Percentiles rank a stretch among this genome's conserved stretches.
phyloP scores from a whole-genome alignment of 345 rosid genomes.

The Ricinus communis region DNA sequence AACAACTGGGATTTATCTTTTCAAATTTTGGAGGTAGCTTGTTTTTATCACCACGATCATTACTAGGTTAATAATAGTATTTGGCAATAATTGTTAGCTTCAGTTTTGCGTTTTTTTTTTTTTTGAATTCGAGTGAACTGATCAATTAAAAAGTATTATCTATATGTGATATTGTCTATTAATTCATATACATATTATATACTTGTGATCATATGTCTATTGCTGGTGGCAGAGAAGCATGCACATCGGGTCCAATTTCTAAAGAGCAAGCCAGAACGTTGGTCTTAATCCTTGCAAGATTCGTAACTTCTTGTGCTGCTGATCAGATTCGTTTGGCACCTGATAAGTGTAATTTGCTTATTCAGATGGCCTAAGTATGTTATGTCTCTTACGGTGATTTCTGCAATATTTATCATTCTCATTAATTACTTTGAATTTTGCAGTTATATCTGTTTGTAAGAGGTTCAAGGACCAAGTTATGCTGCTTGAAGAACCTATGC shows the following conservation, averaged over 20 bases:
- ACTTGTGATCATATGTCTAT: background rate
- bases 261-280: conserved; percentile 48
- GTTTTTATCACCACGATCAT: too few species aligned
- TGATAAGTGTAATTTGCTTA: conserved; percentile 61
- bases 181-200: background rate
- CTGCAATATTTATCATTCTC: too few species aligned
- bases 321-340: conserved; percentile 74
- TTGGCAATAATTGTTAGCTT: background rate
- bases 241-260: conserved; percentile 21
- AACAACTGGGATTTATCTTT: too few species aligned
- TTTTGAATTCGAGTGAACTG: background rate
- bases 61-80: too few species aligned
- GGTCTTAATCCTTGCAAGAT: conserved; percentile 49
- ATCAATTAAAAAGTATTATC: background rate
- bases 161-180: background rate
- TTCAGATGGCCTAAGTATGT: too few species aligned
- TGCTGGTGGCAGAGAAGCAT: conserved; percentile 30
- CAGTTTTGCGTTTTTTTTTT: background rate
- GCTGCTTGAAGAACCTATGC: conserved; percentile 58
- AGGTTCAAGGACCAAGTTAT: conserved; percentile 76
- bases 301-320: conserved; percentile 59
- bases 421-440: conserved; percentile 23
- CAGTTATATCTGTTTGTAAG: conserved; percentile 75
- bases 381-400: too few species aligned
- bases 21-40: too few species aligned